Percentiles rank a stretch among this genome's conserved stretches.
These are phyloP conservation scores for Metschnikowia orientalis DNA, from an alignment of 805 yeast species.

Conservation along the genomic window DNA sequence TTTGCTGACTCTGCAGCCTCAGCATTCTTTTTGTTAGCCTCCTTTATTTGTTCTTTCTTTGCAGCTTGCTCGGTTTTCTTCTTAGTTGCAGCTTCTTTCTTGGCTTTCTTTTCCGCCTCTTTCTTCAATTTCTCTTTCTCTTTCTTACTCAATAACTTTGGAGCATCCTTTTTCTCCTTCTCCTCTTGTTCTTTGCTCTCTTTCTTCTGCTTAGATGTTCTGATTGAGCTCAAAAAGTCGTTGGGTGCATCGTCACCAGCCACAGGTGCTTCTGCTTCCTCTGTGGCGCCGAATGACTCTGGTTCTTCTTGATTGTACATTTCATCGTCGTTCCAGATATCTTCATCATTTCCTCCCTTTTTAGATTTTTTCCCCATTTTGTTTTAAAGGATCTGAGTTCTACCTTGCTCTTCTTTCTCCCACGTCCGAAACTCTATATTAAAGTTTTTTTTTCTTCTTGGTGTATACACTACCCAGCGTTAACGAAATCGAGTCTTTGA, in stretches of 20 bases:
- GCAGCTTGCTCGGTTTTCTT: conserved; percentile 70
- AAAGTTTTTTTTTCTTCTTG: conserved; percentile 10
- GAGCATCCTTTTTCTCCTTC: conserved; percentile 51
- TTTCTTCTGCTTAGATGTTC: conserved; percentile 74
- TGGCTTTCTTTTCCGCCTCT: conserved; percentile 83
- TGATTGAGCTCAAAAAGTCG: conserved; percentile 81
- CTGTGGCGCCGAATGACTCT: conserved; percentile 31
- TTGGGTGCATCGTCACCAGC: conserved; percentile 9
- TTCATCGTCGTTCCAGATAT: conserved; percentile 79
- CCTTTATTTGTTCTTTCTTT: conserved; percentile 54
- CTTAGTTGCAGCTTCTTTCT: conserved; percentile 84
- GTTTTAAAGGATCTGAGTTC: neutral
- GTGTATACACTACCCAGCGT: conserved; percentile 8
- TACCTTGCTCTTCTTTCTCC: conserved; percentile 1
- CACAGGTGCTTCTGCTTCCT: conserved; percentile 11
- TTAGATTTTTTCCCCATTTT: conserved; percentile 49
- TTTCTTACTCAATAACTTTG: conserved; percentile 82
- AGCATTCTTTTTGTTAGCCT: conserved; percentile 42
- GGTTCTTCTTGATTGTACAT: conserved; percentile 36
- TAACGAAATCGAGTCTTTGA: no score
- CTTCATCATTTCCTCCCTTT: conserved; percentile 55
- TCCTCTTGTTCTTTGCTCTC: conserved; percentile 60
- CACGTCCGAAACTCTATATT: conserved; percentile 1
- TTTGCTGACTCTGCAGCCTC: conserved; percentile 29
- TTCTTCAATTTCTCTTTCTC: conserved; percentile 94